Evolutionary conservation across 495 filamentous ascomycete genomes (phyloP), one percentile per base, ranked within the genome.

Genomic region (Baudoinia panamericana): DNA sequence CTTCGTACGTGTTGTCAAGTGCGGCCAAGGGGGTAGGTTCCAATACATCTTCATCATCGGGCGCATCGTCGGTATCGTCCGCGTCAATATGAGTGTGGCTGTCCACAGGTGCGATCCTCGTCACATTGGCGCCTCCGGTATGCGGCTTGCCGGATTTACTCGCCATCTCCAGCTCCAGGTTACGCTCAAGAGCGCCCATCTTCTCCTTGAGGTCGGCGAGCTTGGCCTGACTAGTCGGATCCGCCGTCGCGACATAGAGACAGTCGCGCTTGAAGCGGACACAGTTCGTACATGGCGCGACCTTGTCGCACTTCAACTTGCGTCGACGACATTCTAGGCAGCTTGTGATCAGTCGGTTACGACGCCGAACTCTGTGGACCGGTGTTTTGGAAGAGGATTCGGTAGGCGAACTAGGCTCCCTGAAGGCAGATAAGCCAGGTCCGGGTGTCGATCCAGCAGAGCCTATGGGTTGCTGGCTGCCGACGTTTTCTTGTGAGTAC

Each of bases 261-360:
- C 82, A 85, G 22, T 77, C 67, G 19, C 78, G 67, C 2, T 56
- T 54, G 42, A 71, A 69, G 36, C 74, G 75, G 25, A 60, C 54
- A 56, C 82, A 86, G 56, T 81, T 83, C 42, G 65, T 68, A 52
- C 82, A 88, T 30, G 82, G 80, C 39, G 72, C 68, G 16, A 61
- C 61, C 60, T 83, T 86, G 62, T 82, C 76, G 60, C 83, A 90
- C 56, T 80, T 81, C 33, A 84, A 68, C 60, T 90, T 90, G 32
- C 83, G 73, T 27, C 75, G 71, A 21, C 80, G 73, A 52, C 82
- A 90, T 57, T 82, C 76, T 33, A 79, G 59, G 56, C 77, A 80
- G 7, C 71, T 74, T 22, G 70, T 76, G 43, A 82, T 81, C 65
- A 77, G 68, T 41, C 78, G 69, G 55, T 80, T 81, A 32, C 78